Evolutionary conservation across 768 basidiomycete species (phyloP), one percentile per base, ranked within the genome.

Genomic region (Coprinopsis strossmayeri): DNA sequence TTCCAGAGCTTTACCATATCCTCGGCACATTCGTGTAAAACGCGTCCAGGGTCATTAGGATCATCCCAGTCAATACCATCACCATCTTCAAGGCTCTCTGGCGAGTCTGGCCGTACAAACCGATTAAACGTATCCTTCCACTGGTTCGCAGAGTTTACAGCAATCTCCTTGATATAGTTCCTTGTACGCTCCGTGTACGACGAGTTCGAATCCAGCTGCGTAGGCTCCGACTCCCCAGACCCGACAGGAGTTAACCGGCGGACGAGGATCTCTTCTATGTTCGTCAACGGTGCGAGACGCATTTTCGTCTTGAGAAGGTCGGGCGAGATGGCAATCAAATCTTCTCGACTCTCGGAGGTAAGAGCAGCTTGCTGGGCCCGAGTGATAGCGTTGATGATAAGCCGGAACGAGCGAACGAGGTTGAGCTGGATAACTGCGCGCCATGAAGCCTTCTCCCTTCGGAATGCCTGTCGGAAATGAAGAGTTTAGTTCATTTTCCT

Each of bases 1-100:
- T 63, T 67, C 86, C 85, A 87, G 7, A 89, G 69, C 35, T 62
- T 61, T 20, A 70, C 69, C 76, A 87, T 85, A 55, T 88, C 86
- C 21, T 78, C 76, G 3, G 72, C 66, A 52, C 80, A 83, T 4
- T 74, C 73, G 49, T 80, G 66, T 13, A 87, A 62, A 17, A 87
- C 63, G 1, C 72, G 62, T 1, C 77, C 75, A 0, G 84, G 79
- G 49, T 84, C 84, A 26, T 72, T 67, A 3, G 72, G 72, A 55
- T 77, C 73, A 7, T 71, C 67, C 67, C 67, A 73, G 54, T 72
- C 69, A 24, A 68, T 58, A 18, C 57, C 57, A 11, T 64, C 60
- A 27, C 65, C 63, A 30, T 58, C 60, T 2, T 55, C 58, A 34
- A 55, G 17, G 60, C 61, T n/a, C 40, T 55, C 28, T 34, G 35